A percentile compares a stretch with the other conserved stretches of the same genome.
Evolutionary conservation across 345 rosid genomes (phyloP).

Genomic region (Nephelium lappaceum): DNA sequence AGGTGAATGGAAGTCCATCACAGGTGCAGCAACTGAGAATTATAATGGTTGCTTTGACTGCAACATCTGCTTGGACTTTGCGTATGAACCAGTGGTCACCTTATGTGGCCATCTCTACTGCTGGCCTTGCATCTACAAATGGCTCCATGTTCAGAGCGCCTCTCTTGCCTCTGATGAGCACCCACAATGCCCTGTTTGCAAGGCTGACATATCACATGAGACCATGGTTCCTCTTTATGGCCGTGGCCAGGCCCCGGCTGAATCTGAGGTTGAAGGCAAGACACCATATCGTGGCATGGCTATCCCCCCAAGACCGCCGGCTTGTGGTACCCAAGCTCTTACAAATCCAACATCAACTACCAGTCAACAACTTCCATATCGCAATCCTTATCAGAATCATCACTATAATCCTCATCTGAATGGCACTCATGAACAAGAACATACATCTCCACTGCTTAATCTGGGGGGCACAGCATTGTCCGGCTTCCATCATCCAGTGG

Average conservation of each 20-base stretch:
- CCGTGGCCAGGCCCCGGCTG: slow-evolving; percentile 50
- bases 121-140: slow-evolving; percentile 96
- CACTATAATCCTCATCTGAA: slow-evolving; percentile 36
- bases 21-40: slow-evolving; percentile 33
- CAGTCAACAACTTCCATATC: slow-evolving; percentile 62
- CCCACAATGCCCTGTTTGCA: slow-evolving; percentile 94
- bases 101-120: slow-evolving; percentile 96
- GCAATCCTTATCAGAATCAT: slow-evolving; percentile 55
- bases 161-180: slow-evolving; percentile 59
- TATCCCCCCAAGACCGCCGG: slow-evolving; percentile 83
- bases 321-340: slow-evolving; percentile 39
- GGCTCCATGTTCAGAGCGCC: slow-evolving; percentile 74
- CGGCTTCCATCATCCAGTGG: slow-evolving; percentile 46
- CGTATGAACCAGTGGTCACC: slow-evolving; percentile 86
- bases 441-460: slow-evolving; percentile 37
- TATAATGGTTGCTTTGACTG: slow-evolving; percentile 78
- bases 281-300: slow-evolving; percentile 28
- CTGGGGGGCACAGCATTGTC: slow-evolving; percentile 28
- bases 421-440: slow-evolving; percentile 28
- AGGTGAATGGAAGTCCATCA: slow-evolving; percentile 47
- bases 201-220: slow-evolving; percentile 71
- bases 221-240: slow-evolving; percentile 94
- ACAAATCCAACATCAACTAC: slow-evolving; percentile 24
- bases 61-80: slow-evolving; percentile 83
- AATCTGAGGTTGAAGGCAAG: slow-evolving; percentile 36